Evolutionary conservation across 805 yeast genomes (phyloP), one percentile per base, ranked within the genome.

Genomic region (Candida schatavii): DNA sequence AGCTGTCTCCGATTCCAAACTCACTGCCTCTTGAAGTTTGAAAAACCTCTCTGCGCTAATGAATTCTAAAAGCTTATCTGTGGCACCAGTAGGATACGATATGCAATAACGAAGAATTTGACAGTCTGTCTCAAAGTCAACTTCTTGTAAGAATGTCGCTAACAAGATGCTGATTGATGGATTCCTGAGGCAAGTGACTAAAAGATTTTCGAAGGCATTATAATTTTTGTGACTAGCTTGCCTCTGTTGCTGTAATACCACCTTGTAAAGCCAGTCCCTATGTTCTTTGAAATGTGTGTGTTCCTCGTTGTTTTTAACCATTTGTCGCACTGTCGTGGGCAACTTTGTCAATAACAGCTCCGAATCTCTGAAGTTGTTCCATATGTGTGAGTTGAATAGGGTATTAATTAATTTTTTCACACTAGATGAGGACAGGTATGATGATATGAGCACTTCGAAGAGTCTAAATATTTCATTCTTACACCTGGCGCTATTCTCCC

Each of bases 361-460:
- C 26, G 27, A 36, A 13, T 44, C 36, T 4, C 38, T 47, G 4
- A 48, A 32, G 33, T 50, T 49, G n/a, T 48, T 44, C 73, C 69
- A 68, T 1, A 57, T 56, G 6, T 55, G 43, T 10, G 68, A 53
- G 2, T 67, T 60, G 32, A 68, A 70, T 22, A 64, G 41, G 5
- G 64, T 65, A 2, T 50, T 54, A 10, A 61, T 42, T 39, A 15
- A 10, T 15, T 39, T 25, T 35, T 41, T 38, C 10, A 46, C 38
- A 10, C 15, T 22, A 2, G 28, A 11, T 26, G 41, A 20, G 4
- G 19, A n/a, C 2, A 39, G 22, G 28, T 44, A 31, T 15, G 17
- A 28, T 0, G 45, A 32, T 14, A 46, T 20, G 4, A 48, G 28
- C 7, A 36, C 13, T 5, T 31, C 3, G 3, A 36, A 20, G n/a